Percentiles rank a stretch among this genome's conserved stretches.
Conservation (phyloP, 116 monocot species). For the Papilionanthe hybrid region DNA sequence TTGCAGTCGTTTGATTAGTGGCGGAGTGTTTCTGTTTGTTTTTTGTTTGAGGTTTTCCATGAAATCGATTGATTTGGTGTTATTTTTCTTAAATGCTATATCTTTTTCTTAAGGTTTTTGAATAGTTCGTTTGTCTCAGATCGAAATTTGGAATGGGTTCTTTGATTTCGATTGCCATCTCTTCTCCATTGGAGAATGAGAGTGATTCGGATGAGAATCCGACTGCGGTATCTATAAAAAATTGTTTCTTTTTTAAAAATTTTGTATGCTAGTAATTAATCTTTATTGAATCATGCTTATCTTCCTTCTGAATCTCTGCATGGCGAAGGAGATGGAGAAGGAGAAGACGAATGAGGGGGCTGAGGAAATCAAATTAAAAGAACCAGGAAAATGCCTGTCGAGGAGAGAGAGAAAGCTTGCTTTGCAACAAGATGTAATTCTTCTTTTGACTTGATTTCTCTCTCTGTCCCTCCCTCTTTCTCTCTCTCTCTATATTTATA, state of each 20-base stretch:
- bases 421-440: conserved; percentile 79
- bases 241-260: neutral
- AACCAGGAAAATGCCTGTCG: conserved; percentile 19
- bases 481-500: conserved; percentile 15
- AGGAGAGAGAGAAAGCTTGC: conserved; percentile 76
- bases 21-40: neutral
- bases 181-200: conserved; percentile 7
- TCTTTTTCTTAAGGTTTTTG: neutral
- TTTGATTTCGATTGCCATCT: conserved; percentile 11
- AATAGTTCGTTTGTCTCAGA: neutral
- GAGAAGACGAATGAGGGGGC: conserved; percentile 25
- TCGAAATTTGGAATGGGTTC: conserved; percentile 23
- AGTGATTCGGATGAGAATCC: neutral
- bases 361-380: conserved; percentile 18
- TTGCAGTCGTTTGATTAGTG: neutral
- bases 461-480: neutral
- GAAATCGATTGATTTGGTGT: neutral
- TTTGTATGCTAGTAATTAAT: neutral
- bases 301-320: conserved; percentile 1
- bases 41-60: neutral
- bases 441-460: neutral
- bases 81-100: too few relatives aligned
- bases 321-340: conserved; percentile 40
- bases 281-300: neutral
- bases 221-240: conserved; percentile 8